These are phyloP conservation scores for Fusarium dlaminii DNA, from an alignment of 2,329 filamentous ascomycete genomes.

Conservation along the genomic window DNA sequence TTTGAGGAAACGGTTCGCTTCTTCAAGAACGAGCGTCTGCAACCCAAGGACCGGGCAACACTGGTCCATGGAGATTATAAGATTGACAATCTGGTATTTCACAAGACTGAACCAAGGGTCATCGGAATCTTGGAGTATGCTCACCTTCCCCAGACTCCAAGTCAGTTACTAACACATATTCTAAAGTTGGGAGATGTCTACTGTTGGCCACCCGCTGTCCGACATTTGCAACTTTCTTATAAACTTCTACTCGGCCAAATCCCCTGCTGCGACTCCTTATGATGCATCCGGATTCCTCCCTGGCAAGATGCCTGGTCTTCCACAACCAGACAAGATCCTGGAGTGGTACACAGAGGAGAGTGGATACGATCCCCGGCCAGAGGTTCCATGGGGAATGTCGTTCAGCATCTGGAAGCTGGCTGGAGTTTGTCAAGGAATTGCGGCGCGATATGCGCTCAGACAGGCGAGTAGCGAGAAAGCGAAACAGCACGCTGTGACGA, in stretches of 20 bases:
- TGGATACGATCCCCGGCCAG: constrained; percentile 74
- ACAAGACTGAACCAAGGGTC: constrained; percentile 85
- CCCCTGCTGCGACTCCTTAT: constrained; percentile 33
- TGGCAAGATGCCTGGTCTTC: constrained; percentile 71
- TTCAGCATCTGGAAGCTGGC: constrained; percentile 70
- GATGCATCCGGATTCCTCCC: constrained; percentile 66
- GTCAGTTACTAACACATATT: background rate
- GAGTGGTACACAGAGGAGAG: constrained; percentile 59
- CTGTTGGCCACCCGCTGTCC: constrained; percentile 92
- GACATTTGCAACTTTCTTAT: constrained; percentile 82
- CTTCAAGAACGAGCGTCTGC: constrained; percentile 73
- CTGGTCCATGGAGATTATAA: constrained; percentile 98
- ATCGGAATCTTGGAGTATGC: constrained; percentile 89
- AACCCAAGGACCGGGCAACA: constrained; percentile 80
- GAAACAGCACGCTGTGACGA: constrained; percentile 73
- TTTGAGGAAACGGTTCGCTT: constrained; percentile 83
- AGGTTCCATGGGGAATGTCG: constrained; percentile 69
- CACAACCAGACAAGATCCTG: constrained; percentile 53
- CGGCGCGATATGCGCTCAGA: constrained; percentile 81
- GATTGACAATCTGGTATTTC: constrained; percentile 90
- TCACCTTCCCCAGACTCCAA: background rate
- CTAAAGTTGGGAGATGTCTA: constrained; percentile 92
- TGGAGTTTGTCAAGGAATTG: constrained; percentile 85
- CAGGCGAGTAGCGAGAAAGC: constrained; percentile 92
- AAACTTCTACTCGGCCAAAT: constrained; percentile 51